Conservation (phyloP, 2,329 filamentous ascomycete species). For the Colletotrichum orbiculare region DNA sequence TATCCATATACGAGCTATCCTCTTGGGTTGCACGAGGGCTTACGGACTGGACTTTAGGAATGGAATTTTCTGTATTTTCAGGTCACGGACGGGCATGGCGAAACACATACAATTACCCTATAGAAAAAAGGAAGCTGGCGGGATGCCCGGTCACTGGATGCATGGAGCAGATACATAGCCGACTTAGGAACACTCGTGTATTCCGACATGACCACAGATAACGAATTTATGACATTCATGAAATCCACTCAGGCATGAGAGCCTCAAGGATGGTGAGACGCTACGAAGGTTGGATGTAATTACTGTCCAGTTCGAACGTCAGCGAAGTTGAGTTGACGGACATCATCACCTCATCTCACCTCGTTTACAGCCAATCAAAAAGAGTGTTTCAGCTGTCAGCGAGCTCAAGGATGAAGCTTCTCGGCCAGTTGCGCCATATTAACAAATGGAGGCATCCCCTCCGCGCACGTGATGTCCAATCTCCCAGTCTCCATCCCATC, state of each 20-base stretch:
- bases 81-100: slow-evolving; percentile 11
- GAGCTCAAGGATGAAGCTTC: neutral
- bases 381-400: neutral
- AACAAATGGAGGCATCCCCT: slow-evolving; percentile 8
- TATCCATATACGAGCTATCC: slow-evolving; percentile 1
- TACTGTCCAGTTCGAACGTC: too few relatives aligned
- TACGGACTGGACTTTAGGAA: slow-evolving; percentile 11
- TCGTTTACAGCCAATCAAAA: neutral
- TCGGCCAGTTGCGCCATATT: neutral
- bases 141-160: neutral
- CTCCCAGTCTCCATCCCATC: slow-evolving; percentile 17
- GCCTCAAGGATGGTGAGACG: too few relatives aligned
- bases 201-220: neutral
- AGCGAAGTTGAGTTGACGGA: too few relatives aligned
- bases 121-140: slow-evolving; percentile 25
- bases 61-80: slow-evolving; percentile 13
- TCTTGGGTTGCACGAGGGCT: neutral
- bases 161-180: neutral
- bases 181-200: neutral
- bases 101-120: slow-evolving; percentile 26
- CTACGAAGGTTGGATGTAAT: too few relatives aligned
- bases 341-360: neutral
- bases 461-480: slow-evolving; percentile 30
- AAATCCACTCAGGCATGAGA: too few relatives aligned
- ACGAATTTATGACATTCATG: slow-evolving; percentile 17